A percentile compares a stretch with the other conserved stretches of the same genome.
These are phyloP conservation scores for Lachnum nothofagi DNA, from an alignment of 2,329 filamentous ascomycete species.

Conservation along the genomic window DNA sequence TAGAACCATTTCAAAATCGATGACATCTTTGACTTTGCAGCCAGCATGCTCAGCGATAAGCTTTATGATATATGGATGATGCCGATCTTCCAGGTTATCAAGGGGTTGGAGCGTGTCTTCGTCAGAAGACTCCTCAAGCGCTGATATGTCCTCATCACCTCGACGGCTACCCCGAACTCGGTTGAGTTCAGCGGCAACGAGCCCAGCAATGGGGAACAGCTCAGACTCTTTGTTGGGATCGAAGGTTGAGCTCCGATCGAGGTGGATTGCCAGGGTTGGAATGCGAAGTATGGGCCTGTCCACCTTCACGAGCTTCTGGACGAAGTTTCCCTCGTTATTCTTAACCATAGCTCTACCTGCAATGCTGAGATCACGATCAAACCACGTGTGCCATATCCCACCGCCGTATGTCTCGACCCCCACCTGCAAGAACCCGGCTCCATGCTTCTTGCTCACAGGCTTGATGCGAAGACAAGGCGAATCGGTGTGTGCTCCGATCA, in stretches of 20 bases:
- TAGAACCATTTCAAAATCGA: slow-evolving; percentile 95
- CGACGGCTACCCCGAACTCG: slow-evolving; percentile 46
- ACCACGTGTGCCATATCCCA: slow-evolving; percentile 97
- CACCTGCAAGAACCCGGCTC: slow-evolving; percentile 84
- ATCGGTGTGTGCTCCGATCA: slow-evolving; percentile 95
- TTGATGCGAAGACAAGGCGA: slow-evolving; percentile 89
- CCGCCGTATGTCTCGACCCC: slow-evolving; percentile 96
- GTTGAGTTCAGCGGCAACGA: slow-evolving; percentile 85
- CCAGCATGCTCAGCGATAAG: slow-evolving; percentile 76
- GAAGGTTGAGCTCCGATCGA: slow-evolving; percentile 80
- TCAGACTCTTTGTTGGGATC: slow-evolving; percentile 96
- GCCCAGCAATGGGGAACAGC: slow-evolving; percentile 84
- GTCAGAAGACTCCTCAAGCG: slow-evolving; percentile 36
- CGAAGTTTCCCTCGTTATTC: slow-evolving; percentile 66
- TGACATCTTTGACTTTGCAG: slow-evolving; percentile 63
- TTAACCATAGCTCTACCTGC: slow-evolving; percentile 83
- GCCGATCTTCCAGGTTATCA: slow-evolving; percentile 70
- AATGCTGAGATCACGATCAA: slow-evolving; percentile 87
- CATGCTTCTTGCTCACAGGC: slow-evolving; percentile 84
- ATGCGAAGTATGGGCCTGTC: slow-evolving; percentile 87
- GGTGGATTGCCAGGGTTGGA: slow-evolving; percentile 88
- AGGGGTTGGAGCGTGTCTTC: slow-evolving; percentile 64
- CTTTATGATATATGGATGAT: slow-evolving; percentile 82
- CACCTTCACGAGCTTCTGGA: slow-evolving; percentile 82
- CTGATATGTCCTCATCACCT: slow-evolving; percentile 33